Base-by-base conservation (phyloP, 2,329 filamentous ascomycete genomes). In the Fusarium transvaalense region DNA sequence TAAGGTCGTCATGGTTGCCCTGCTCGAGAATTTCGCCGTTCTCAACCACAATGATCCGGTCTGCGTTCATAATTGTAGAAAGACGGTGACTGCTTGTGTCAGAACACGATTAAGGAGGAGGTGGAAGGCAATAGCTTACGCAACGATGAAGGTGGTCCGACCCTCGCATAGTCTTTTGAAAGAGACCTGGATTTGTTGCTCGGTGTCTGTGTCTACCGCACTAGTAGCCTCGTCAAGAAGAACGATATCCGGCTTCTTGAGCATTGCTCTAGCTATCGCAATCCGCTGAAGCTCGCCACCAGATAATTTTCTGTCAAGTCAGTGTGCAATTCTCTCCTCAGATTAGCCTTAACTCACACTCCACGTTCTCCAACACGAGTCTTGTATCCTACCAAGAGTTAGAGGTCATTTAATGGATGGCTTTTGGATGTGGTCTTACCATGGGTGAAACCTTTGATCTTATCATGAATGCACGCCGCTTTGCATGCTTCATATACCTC, bases 151-250 rank as follows among this genome's bases (percentile, higher is more conserved):
- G 0, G 88, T 91, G 3, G 89, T 91, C 25, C 89, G 86, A 3
- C 85, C 86, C 61, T 85, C 80, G 64, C 87, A 89, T 10, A 91
- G 81, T 50, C 81, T 82, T 59, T 80, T 81, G 54, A 91, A 84
- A 0, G 89, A 89, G 32, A 85, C 81, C 70, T 91, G 89, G 45
- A 91, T 91, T 68, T 88, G 86, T 56, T 88, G 86, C 76, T 91
- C 89, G 2, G 88, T 91, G 34, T 89, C 87, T 0, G 89, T 90
- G 64, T 93, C 89, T 60, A 95, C 89, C 9, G 92, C 89, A 37
- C 91, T 93, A 6, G 93, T 94, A 2, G 92, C 90, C 77, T 94
- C 92, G 68, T 95, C 92, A 1, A 95, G 84, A 38, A 95, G 84
- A 12, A 95, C 88, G 62, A 94, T 89, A 57, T 92, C 89, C 0